phyloP scores from a whole-genome alignment of 441 rosid species.

The Mallotus japonicus region DNA sequence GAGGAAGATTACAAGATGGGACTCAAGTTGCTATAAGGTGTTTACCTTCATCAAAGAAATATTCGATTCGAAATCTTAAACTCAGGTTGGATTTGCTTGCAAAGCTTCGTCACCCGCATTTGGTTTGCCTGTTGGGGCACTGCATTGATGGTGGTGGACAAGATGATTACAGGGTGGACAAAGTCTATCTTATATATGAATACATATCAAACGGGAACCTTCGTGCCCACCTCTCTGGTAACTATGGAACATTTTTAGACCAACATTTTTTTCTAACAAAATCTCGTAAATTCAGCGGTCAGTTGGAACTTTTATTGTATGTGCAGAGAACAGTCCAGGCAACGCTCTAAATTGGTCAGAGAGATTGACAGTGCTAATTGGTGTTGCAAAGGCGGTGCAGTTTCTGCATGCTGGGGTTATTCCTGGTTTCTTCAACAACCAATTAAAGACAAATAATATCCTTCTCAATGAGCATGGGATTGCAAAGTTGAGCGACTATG shows the following conservation, averaged over 20 bases:
- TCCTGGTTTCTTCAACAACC: constrained; percentile 78
- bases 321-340: constrained; percentile 39
- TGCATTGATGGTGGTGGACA: constrained; percentile 44
- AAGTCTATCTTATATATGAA: constrained; percentile 56
- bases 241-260: neutral
- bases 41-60: constrained; percentile 47
- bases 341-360: constrained; percentile 63
- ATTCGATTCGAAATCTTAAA: constrained; percentile 45
- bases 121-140: constrained; percentile 63
- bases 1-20: constrained; percentile 46
- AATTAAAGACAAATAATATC: constrained; percentile 60
- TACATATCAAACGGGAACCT: constrained; percentile 57
- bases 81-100: constrained; percentile 54
- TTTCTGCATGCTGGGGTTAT: constrained; percentile 86
- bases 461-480: constrained; percentile 61
- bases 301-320: constrained; percentile 9
- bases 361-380: constrained; percentile 55
- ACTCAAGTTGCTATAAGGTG: constrained; percentile 50
- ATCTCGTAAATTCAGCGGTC: neutral
- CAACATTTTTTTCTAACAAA: neutral
- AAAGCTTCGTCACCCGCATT: constrained; percentile 53
- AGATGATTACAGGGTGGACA: constrained; percentile 39
- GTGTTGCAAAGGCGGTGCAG: constrained; percentile 74
- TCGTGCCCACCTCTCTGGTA: constrained; percentile 54
- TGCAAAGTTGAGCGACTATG: constrained; percentile 76